A percentile compares a stretch with the other conserved stretches of the same genome.
Evolutionary conservation across 1,284 basidiomycete species (phyloP).

Genomic region (Phellopilus nigrolimitatus): DNA sequence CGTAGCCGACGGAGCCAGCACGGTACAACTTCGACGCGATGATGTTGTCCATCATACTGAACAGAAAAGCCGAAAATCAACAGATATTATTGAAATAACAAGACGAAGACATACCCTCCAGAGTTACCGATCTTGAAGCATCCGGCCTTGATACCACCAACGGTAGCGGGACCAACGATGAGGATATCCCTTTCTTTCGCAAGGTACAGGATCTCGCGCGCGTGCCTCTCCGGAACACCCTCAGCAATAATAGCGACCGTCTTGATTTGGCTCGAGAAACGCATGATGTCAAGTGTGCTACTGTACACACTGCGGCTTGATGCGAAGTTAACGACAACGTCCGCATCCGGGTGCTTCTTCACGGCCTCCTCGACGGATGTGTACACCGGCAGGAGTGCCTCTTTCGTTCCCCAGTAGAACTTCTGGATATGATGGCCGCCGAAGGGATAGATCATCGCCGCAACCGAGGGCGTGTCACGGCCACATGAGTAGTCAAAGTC

Average conservation of each 20-base stretch:
- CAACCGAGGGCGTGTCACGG: conserved; percentile 88
- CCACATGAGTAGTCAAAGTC: conserved; percentile 99
- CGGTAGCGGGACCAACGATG: conserved; percentile 97
- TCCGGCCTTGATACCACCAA: conserved; percentile 99
- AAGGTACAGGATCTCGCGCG: conserved; percentile 91
- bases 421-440: conserved; percentile 99
- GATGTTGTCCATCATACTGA: conserved; percentile 99
- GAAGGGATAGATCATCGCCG: conserved; percentile 99
- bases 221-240: conserved; percentile 97
- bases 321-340: conserved; percentile 98
- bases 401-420: conserved; percentile 99
- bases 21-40: conserved; percentile 98
- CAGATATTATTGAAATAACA: no score
- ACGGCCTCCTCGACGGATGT: conserved; percentile 90
- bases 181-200: conserved; percentile 85
- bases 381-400: conserved; percentile 97
- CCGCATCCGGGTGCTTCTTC: conserved; percentile 94
- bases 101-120: conserved; percentile 84
- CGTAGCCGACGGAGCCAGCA: conserved; percentile 95
- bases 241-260: conserved; percentile 95
- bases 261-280: conserved; percentile 61
- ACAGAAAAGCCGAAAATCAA: no score
- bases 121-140: conserved; percentile 99
- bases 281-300: conserved; percentile 86
- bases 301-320: conserved; percentile 93